phyloP scores from a whole-genome alignment of 306 rosid species.

The Echinosophora koreensis region DNA sequence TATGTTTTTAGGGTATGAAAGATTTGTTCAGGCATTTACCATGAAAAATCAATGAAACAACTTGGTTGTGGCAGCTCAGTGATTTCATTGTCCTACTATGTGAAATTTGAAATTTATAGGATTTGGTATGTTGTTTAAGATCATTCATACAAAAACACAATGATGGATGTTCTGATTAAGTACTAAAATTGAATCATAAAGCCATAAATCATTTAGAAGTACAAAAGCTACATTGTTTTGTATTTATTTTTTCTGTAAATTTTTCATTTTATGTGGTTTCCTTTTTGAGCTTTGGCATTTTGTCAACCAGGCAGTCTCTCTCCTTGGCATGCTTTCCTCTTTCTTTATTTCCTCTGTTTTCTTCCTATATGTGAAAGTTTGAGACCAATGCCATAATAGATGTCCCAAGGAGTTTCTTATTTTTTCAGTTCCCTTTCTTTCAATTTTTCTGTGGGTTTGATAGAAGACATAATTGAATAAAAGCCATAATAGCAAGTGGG shows the following conservation, averaged over 20 bases:
- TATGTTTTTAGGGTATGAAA: constrained; percentile 1
- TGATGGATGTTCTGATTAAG: background rate
- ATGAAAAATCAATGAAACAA: constrained; percentile 23
- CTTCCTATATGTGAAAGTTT: background rate
- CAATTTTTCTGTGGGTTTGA: too few relatives aligned
- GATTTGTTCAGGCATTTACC: constrained; percentile 24
- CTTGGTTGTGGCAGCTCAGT: constrained; percentile 25
- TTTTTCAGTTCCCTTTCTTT: too few relatives aligned
- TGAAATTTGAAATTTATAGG: constrained; percentile 7
- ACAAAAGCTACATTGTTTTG: background rate
- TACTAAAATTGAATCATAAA: background rate
- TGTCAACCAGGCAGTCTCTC: background rate
- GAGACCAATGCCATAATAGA: constrained; percentile 13
- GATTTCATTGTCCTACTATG: background rate
- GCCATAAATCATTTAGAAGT: constrained; percentile 3
- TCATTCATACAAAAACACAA: constrained; percentile 27
- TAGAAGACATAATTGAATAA: too few relatives aligned
- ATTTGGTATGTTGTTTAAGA: background rate
- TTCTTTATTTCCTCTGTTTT: background rate
- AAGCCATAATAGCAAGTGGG: background rate
- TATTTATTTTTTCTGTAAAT: background rate
- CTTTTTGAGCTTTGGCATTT: too few relatives aligned
- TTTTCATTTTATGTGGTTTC: background rate
- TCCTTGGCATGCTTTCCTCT: background rate
- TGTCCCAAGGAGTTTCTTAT: background rate